A percentile compares a stretch with the other conserved stretches of the same genome.
Evolutionary conservation across 2,329 filamentous ascomycete species (phyloP).

Genomic region (Monosporascus ibericus): DNA sequence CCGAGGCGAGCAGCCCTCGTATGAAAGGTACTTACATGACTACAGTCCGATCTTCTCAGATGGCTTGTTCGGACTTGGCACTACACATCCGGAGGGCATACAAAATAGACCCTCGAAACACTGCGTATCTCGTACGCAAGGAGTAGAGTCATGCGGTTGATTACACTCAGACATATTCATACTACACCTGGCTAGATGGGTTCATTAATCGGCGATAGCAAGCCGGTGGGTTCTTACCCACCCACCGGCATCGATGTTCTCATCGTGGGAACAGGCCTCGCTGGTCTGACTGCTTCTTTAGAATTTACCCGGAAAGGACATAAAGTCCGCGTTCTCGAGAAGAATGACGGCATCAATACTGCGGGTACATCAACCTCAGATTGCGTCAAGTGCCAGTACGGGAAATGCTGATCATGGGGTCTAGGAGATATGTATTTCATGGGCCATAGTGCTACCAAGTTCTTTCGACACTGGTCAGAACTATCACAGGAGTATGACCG

Average conservation of each 20-base stretch:
- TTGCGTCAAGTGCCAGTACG: not conserved
- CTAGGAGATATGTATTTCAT: conserved; percentile 56
- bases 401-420: conserved; percentile 2
- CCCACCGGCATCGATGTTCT: conserved; percentile 41
- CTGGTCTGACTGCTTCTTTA: conserved; percentile 54
- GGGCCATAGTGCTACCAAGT: conserved; percentile 47
- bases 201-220: conserved; percentile 30
- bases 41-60: too few species aligned
- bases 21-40: too few species aligned
- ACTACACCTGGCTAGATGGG: conserved; percentile 13
- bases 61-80: too few species aligned
- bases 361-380: conserved; percentile 31
- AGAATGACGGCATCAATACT: conserved; percentile 43
- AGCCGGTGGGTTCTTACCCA: conserved; percentile 46
- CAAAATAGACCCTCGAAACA: too few species aligned
- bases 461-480: conserved; percentile 50
- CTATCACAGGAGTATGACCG: conserved; percentile 42
- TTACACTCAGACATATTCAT: not conserved
- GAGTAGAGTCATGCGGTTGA: not conserved
- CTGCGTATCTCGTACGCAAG: too few species aligned
- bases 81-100: too few species aligned
- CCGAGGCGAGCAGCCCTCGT: not conserved
- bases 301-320: conserved; percentile 57
- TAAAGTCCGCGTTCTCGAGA: conserved; percentile 40
- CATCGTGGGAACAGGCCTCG: conserved; percentile 52